A percentile compares a stretch with the other conserved stretches of the same genome.
Conservation (phyloP, 23 red algal species). For the Agarophyton chilense region DNA sequence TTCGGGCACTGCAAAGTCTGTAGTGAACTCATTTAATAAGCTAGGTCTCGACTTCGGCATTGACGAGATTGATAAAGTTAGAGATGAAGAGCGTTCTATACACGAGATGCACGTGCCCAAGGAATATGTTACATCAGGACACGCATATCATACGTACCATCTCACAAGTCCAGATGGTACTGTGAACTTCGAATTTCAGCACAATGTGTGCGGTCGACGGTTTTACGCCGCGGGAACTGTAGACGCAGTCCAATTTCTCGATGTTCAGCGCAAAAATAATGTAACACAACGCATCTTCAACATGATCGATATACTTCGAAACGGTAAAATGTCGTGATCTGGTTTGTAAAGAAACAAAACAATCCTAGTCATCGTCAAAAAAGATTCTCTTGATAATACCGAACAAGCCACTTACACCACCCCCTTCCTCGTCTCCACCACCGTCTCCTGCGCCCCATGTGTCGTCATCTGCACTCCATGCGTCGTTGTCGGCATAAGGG, state of each 20-base stretch:
- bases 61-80: constrained; percentile 83
- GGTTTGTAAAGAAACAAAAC: neutral
- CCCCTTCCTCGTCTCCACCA: constrained; percentile 16
- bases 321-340: constrained; percentile 72
- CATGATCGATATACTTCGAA: constrained; percentile 94
- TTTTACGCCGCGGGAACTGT: constrained; percentile 97
- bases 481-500: constrained; percentile 35
- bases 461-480: constrained; percentile 20
- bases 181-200: constrained; percentile 93
- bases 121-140: constrained; percentile 73
- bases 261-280: constrained; percentile 27
- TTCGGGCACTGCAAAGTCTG: constrained; percentile 93
- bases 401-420: constrained; percentile 1
- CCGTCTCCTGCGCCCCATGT: neutral
- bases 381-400: constrained; percentile 30
- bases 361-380: neutral
- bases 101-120: constrained; percentile 83
- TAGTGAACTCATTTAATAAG: constrained; percentile 71
- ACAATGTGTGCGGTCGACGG: constrained; percentile 91
- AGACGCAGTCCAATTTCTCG: constrained; percentile 91
- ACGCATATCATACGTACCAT: constrained; percentile 98
- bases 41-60: constrained; percentile 72
- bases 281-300: constrained; percentile 58
- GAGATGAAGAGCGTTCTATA: constrained; percentile 50
- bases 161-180: constrained; percentile 86